Evolutionary conservation across 1,284 basidiomycete species (phyloP), one percentile per base, ranked within the genome.

Genomic region (Microbotryum violaceum): DNA sequence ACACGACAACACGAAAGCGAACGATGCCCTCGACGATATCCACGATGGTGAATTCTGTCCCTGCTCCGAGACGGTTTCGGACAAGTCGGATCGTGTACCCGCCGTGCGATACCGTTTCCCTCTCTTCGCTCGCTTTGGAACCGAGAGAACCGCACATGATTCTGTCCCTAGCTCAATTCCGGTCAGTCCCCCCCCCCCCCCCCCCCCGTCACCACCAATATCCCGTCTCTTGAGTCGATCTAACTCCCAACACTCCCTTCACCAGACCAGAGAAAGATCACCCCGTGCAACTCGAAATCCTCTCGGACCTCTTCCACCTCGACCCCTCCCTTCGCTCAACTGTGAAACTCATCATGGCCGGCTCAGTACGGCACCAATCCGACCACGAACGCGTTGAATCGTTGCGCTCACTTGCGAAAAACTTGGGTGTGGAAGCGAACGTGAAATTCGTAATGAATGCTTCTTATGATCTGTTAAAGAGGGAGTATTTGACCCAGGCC

Each of bases 221-320:
- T 53, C 42, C 18, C 12, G 12, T 27, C 31, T n/a, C 33, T 6
- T 50, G 56, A 48, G 20, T 27, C 49, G n/a, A 37, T 56, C 20
- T 60, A n/a, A 49, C 16, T 23, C 48, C 21, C 44, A 21, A 31
- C 18, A 45, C 50, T 25, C 25, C 46, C 23, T 52, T 52, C 50
- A 18, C 20, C 62, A 89, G 89, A 48, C 94, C 96, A 1, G 94
- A 99, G 76, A 99, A 99, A 75, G 91, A 97, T 69, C 93, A 98
- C 60, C 77, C 82, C 0, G 82, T 83, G 9, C 96, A 98, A 73
- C 76, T 98, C 8, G 78, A 77, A 29, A 83, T 91, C 0, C 83
- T 97, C 62, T 76, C 80, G 6, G 75, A 78, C 20, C 78, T 97
- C 10, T 76, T 90, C 31, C 74, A 79, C 53, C 66, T 71, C 52